Evolutionary conservation across 495 filamentous ascomycete species (phyloP).

Genomic region (Glutinoglossum americanum): DNA sequence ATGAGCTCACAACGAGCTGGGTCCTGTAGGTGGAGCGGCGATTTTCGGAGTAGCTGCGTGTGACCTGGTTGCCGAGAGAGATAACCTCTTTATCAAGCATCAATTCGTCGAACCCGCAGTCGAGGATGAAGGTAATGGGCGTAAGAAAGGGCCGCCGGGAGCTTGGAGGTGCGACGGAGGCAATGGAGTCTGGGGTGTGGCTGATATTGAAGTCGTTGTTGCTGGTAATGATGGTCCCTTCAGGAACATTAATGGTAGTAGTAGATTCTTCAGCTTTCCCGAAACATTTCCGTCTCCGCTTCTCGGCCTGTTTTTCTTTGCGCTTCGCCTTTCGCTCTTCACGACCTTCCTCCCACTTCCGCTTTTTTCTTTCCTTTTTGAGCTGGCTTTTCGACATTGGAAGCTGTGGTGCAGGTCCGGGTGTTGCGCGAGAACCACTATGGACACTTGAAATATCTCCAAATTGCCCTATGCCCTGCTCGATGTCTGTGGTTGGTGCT

Average conservation of each 20-base stretch:
- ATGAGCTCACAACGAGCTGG: conserved; percentile 55
- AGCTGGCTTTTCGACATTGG: conserved; percentile 56
- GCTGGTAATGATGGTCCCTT: neutral
- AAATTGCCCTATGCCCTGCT: neutral
- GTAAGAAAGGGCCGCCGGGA: conserved; percentile 22
- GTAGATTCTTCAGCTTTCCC: conserved; percentile 10
- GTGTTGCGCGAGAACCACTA: neutral
- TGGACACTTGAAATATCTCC: neutral
- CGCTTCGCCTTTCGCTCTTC: conserved; percentile 47
- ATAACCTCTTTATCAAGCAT: conserved; percentile 71
- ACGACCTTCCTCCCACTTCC: conserved; percentile 45
- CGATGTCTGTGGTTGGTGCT: neutral
- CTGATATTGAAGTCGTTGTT: neutral
- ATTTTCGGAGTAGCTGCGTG: conserved; percentile 76
- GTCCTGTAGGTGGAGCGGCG: conserved; percentile 36
- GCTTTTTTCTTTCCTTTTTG: conserved; percentile 45
- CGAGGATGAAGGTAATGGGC: conserved; percentile 62
- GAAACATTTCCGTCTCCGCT: conserved; percentile 19
- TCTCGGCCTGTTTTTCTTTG: conserved; percentile 45
- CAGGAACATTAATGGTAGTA: neutral
- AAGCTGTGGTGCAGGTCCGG: conserved; percentile 5
- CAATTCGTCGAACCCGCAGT: conserved; percentile 78
- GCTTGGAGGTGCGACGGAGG: conserved; percentile 10
- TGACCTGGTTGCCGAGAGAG: conserved; percentile 64
- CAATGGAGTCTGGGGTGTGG: neutral